Base-by-base conservation (phyloP, 2,329 filamentous ascomycete species). In the Cadophora gregata region DNA sequence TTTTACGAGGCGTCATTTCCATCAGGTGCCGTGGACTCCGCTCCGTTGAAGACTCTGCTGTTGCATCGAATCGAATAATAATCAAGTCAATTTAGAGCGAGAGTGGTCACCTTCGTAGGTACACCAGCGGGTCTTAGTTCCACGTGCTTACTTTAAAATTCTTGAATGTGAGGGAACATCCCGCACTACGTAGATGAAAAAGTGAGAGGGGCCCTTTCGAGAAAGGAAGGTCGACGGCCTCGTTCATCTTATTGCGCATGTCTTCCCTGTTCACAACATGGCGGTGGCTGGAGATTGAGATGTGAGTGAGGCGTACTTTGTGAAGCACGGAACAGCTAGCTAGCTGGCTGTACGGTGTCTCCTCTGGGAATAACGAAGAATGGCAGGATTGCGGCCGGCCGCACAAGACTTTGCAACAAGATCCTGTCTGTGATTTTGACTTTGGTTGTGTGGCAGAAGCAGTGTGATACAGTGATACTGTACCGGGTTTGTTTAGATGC, bases 1-100 rank as follows among this genome's bases (percentile, higher is more conserved):
- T 65, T 56, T 66, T 67, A 67, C 63, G 69, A 69, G 61, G 65
- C 60, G 50, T 64, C 69, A 69, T 70, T 51, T 68, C 64, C 56
- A 66, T 59, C 47, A 59, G 29, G 33, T 58, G 24, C 31, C 31
- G n/a, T 25, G 55, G 9, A 58, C 48, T 47, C 38, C 58, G 58
- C 38, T 47, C 19, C 48, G 19, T 16, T 60, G 58, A 60, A 60
- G 42, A 19, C 16, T 45, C 19, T 58, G 19, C 56, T 59, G 10
- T 14, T 29, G 4, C 58, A 31, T 47, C n/a, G n/a, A 21, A 47
- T 21, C 42, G 21, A 7, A n/a, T 31, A 47, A n/a, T n/a, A n/a
- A n/a, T n/a, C n/a, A n/a, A n/a, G n/a, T n/a, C n/a, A n/a, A n/a
- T n/a, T n/a, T n/a, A n/a, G n/a, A n/a, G n/a, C n/a, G n/a, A n/a